These are phyloP conservation scores for Blastobotrys apis DNA, from an alignment of 1,139 yeast species.

Conservation along the genomic window DNA sequence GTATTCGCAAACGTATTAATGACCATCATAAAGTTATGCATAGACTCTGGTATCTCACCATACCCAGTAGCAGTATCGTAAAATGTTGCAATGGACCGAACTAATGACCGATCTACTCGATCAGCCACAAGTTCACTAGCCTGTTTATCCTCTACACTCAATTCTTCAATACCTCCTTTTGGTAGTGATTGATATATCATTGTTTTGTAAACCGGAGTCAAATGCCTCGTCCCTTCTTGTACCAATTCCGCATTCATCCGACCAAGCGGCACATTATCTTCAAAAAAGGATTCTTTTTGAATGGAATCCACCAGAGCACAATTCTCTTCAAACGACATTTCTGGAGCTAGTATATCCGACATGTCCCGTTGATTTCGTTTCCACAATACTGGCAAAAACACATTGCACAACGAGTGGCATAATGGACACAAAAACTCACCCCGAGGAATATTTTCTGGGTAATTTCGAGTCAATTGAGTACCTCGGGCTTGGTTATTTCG, in stretches of 20 bases:
- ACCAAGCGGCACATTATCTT: no score
- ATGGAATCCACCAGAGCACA: not conserved
- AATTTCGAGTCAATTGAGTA: slow-evolving; percentile 71
- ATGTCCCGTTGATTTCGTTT: slow-evolving; percentile 25
- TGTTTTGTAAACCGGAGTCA: slow-evolving; percentile 3
- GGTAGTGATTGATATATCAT: no score
- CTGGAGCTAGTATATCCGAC: slow-evolving; percentile 7
- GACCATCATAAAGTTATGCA: not conserved
- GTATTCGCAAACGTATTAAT: slow-evolving; percentile 43
- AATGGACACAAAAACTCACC: slow-evolving; percentile 84
- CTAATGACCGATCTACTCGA: slow-evolving; percentile 1
- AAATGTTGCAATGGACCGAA: not conserved
- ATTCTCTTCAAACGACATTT: not conserved
- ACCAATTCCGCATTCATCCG: slow-evolving; percentile 2
- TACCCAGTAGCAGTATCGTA: not conserved
- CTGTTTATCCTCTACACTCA: not conserved
- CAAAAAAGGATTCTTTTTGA: not conserved
- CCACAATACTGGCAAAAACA: slow-evolving; percentile 71
- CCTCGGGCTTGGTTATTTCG: slow-evolving; percentile 51
- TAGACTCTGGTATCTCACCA: not conserved
- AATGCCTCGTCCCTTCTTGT: slow-evolving; percentile 9
- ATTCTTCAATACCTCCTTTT: not conserved
- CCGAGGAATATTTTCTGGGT: slow-evolving; percentile 68
- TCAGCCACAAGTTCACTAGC: not conserved
- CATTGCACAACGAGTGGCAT: slow-evolving; percentile 81